phyloP scores from a whole-genome alignment of 2,329 filamentous ascomycete species.

The Botryotinia narcissicola region DNA sequence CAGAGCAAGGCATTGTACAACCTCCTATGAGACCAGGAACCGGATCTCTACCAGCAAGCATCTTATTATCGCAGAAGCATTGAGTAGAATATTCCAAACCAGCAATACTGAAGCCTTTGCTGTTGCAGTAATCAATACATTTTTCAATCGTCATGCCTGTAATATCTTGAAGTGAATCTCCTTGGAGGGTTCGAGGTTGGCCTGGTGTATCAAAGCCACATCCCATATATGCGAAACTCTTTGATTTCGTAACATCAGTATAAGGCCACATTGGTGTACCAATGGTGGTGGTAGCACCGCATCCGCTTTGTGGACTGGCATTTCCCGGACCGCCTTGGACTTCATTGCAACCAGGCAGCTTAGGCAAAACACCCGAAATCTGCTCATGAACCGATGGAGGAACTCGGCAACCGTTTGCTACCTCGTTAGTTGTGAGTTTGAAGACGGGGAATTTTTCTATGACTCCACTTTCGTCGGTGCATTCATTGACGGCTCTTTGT shows the following conservation, averaged over 20 bases:
- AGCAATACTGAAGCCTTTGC: constrained; percentile 30
- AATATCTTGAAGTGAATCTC: constrained; percentile 14
- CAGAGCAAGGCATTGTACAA: constrained; percentile 24
- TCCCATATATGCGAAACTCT: constrained; percentile 57
- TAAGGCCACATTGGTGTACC: constrained; percentile 47
- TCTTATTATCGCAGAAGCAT: constrained; percentile 33
- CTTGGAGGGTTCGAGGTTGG: constrained; percentile 38
- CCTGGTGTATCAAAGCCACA: constrained; percentile 54
- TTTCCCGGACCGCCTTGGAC: constrained; percentile 31
- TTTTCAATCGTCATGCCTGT: constrained; percentile 29
- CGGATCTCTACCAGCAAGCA: constrained; percentile 22
- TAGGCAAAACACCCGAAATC: constrained; percentile 45
- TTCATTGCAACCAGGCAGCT: constrained; percentile 56
- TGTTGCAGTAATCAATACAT: constrained; percentile 38
- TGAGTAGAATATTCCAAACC: constrained; percentile 39
- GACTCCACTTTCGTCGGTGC: constrained; percentile 45
- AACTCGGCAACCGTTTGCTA: constrained; percentile 52
- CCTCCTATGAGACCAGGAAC: constrained; percentile 8
- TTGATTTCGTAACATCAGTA: constrained; percentile 45
- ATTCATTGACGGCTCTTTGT: constrained; percentile 50
- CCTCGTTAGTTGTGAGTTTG: constrained; percentile 52
- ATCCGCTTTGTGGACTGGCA: constrained; percentile 41
- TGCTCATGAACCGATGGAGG: constrained; percentile 45
- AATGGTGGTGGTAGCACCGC: constrained; percentile 49
- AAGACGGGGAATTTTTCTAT: constrained; percentile 46